These are phyloP conservation scores for Osmanthus fragrans DNA, from an alignment of 257 asterid genomes.

Conservation along the genomic window DNA sequence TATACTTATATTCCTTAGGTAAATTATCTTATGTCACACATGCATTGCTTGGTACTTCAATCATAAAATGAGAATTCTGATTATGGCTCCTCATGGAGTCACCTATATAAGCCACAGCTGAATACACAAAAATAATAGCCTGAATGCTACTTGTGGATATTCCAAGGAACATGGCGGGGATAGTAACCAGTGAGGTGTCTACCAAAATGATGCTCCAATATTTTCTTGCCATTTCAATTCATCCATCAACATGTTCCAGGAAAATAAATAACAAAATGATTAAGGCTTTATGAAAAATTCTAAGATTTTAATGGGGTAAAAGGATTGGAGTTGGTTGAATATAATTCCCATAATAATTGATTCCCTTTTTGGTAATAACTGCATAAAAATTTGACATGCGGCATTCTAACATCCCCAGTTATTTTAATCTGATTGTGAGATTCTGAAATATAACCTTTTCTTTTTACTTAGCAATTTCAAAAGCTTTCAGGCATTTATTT, in stretches of 20 bases:
- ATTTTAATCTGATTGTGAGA: neutral
- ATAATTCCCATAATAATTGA: neutral
- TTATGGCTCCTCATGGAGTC: neutral
- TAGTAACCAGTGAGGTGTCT: neutral
- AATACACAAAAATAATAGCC: neutral
- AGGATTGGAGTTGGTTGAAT: neutral
- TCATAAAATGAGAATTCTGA: neutral
- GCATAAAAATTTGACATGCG: neutral
- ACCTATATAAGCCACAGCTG: neutral
- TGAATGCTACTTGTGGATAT: neutral
- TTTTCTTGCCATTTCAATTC: neutral
- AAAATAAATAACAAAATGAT: neutral
- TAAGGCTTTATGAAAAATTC: neutral
- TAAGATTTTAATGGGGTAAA: neutral
- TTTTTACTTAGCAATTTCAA: neutral
- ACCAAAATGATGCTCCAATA: neutral
- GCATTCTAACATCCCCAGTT: neutral
- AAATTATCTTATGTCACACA: neutral
- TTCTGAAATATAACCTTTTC: neutral
- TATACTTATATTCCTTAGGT: neutral
- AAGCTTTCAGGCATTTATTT: conserved; percentile 1
- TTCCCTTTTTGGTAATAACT: neutral
- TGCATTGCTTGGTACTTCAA: neutral
- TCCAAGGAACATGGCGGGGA: neutral
- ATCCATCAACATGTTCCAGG: neutral